Conservation (phyloP, 441 rosid species). For the Erysimum pusillum region DNA sequence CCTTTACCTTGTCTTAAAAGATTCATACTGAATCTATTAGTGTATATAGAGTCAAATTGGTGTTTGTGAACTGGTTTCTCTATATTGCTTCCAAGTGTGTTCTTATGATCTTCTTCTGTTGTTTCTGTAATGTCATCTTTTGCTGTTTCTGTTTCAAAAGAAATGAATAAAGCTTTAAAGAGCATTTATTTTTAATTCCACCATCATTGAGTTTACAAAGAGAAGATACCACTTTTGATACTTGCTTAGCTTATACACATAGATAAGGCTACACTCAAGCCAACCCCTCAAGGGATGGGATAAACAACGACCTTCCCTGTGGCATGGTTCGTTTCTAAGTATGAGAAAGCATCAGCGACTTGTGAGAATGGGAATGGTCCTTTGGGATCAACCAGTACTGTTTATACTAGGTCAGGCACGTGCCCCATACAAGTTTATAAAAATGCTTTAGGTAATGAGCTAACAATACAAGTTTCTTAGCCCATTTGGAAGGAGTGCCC, state of each 20-base stretch:
- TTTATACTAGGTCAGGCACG: no score
- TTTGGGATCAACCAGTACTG: slow-evolving; percentile 83
- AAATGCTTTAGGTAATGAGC: no score
- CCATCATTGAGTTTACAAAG: slow-evolving; percentile 28
- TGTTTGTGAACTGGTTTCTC: no score
- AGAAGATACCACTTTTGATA: slow-evolving; percentile 6
- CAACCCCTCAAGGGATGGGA: slow-evolving; percentile 65
- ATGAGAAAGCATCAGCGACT: slow-evolving; percentile 77
- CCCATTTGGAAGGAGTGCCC: no score
- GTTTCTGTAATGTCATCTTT: slow-evolving; percentile 1
- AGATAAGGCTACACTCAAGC: slow-evolving; percentile 23
- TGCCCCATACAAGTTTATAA: no score
- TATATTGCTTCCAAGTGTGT: slow-evolving; percentile 23
- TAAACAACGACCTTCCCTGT: slow-evolving; percentile 76
- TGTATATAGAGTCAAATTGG: no score
- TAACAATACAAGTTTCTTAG: no score
- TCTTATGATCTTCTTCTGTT: slow-evolving; percentile 6
- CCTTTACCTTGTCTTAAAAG: slow-evolving; percentile 46
- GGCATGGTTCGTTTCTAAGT: slow-evolving; percentile 81
- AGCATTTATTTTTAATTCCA: slow-evolving; percentile 21
- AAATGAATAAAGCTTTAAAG: slow-evolving; percentile 30
- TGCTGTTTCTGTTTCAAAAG: slow-evolving; percentile 18
- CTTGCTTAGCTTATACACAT: slow-evolving; percentile 28
- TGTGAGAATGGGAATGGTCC: slow-evolving; percentile 76
- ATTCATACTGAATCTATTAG: slow-evolving; percentile 7